Conservation (phyloP, 768 basidiomycete genomes). For the Lactifluus subvellereus region DNA sequence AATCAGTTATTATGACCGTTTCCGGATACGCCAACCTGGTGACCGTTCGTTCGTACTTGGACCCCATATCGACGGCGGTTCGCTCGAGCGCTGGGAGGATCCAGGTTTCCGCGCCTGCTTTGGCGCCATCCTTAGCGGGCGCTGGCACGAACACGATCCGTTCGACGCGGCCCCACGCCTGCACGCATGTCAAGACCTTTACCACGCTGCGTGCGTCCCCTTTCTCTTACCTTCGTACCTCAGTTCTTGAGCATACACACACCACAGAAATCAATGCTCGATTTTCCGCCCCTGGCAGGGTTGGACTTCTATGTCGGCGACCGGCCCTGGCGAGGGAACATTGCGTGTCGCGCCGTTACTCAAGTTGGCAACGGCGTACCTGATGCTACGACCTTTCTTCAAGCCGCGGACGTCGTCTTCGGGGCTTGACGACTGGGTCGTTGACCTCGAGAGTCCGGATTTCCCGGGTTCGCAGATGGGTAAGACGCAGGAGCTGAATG, state of each 20-base stretch:
- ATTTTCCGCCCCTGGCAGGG: conserved; percentile 56
- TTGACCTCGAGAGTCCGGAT: conserved; percentile 25
- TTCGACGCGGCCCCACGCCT: conserved; percentile 57
- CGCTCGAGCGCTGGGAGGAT: conserved; percentile 75
- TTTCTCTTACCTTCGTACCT: not conserved
- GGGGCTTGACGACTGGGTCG: conserved; percentile 33
- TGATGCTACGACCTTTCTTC: conserved; percentile 76
- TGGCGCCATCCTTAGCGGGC: conserved; percentile 51
- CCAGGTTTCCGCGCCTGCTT: conserved; percentile 52
- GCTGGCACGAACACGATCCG: conserved; percentile 62
- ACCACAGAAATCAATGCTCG: conserved; percentile 25
- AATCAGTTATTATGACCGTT: conserved; percentile 71
- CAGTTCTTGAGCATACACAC: too few relatives aligned
- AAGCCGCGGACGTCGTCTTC: conserved; percentile 37
- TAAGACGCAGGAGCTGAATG: conserved; percentile 43
- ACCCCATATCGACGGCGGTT: conserved; percentile 57
- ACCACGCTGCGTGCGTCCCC: conserved; percentile 18
- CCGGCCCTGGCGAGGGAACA: conserved; percentile 63
- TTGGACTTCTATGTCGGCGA: conserved; percentile 43
- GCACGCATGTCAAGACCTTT: conserved; percentile 38
- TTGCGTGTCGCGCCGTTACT: conserved; percentile 65
- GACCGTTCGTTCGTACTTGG: conserved; percentile 62
- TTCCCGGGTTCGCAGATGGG: conserved; percentile 28
- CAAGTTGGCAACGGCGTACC: conserved; percentile 60
- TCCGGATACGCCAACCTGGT: conserved; percentile 68